Conservation (phyloP, 1,284 basidiomycete species). For the Trichosporon faecale region DNA sequence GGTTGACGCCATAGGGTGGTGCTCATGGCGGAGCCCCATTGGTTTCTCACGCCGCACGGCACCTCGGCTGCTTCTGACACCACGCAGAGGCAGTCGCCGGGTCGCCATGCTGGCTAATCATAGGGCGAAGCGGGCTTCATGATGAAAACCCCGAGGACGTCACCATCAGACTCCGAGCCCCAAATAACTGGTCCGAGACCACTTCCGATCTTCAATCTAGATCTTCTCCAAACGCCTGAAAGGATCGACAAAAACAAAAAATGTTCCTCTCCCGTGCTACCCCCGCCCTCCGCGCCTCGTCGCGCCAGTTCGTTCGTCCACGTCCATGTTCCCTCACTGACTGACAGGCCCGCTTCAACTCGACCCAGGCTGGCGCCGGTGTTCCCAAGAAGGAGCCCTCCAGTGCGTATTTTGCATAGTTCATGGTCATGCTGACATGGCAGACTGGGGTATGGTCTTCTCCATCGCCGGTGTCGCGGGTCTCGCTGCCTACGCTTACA, state of each 20-base stretch:
- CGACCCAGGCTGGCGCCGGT: not conserved
- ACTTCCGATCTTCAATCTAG: not conserved
- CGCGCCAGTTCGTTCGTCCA: slow-evolving; percentile 16
- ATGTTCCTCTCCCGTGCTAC: slow-evolving; percentile 21
- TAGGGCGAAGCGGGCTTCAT: not conserved
- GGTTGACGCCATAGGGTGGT: not conserved
- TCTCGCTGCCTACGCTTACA: slow-evolving; percentile 44
- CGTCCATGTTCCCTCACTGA: not conserved
- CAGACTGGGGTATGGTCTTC: slow-evolving; percentile 22
- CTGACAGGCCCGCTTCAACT: slow-evolving; percentile 10
- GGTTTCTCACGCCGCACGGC: not conserved
- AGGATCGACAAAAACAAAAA: slow-evolving; percentile 4
- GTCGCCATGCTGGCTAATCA: not conserved
- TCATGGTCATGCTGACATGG: not conserved
- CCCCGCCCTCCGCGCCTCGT: slow-evolving; percentile 22
- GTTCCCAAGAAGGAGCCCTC: not conserved
- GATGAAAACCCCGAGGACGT: not conserved
- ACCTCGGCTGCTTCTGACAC: not conserved
- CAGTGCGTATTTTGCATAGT: not conserved
- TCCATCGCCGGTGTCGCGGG: slow-evolving; percentile 22
- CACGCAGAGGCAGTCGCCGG: not conserved
- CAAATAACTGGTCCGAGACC: not conserved
- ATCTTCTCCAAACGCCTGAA: not conserved
- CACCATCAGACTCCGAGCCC: not conserved
- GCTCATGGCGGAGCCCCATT: not conserved